These are phyloP conservation scores for Cyanodermella asteris DNA, from an alignment of 2,329 filamentous ascomycete genomes.

Conservation along the genomic window DNA sequence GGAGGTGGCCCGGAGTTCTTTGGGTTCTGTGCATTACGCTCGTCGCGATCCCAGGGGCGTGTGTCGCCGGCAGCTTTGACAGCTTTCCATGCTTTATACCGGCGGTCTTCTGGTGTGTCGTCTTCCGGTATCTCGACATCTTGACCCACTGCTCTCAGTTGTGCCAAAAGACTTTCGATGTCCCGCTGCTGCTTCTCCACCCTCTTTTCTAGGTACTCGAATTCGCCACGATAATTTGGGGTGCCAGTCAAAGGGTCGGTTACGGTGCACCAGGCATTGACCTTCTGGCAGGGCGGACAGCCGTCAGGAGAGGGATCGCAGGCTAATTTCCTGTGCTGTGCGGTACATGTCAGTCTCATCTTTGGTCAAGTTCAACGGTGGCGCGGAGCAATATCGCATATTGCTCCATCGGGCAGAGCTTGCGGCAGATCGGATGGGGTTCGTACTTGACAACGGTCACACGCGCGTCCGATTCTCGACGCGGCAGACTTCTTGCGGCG, in stretches of 20 bases:
- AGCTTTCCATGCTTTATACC: conserved; percentile 1
- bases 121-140: neutral
- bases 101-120: too few species aligned
- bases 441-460: conserved; percentile 66
- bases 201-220: conserved; percentile 54
- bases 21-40: conserved; percentile 26
- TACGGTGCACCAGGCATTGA: conserved; percentile 57
- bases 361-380: too few species aligned
- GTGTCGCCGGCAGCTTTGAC: conserved; percentile 3
- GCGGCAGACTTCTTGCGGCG: conserved; percentile 31
- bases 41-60: conserved; percentile 22
- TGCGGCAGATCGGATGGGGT: conserved; percentile 1
- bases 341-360: conserved; percentile 4
- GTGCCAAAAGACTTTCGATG: neutral
- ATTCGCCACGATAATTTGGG: conserved; percentile 56
- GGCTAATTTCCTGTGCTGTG: conserved; percentile 71
- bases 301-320: conserved; percentile 64
- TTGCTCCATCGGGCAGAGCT: conserved; percentile 1
- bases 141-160: neutral
- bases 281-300: conserved; percentile 60
- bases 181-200: conserved; percentile 27
- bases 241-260: conserved; percentile 73
- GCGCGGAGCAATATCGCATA: neutral
- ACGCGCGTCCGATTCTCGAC: conserved; percentile 58
- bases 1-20: conserved; percentile 44